Conservation (phyloP, 495 filamentous ascomycete species). For the Astrocystis sublimbata region DNA sequence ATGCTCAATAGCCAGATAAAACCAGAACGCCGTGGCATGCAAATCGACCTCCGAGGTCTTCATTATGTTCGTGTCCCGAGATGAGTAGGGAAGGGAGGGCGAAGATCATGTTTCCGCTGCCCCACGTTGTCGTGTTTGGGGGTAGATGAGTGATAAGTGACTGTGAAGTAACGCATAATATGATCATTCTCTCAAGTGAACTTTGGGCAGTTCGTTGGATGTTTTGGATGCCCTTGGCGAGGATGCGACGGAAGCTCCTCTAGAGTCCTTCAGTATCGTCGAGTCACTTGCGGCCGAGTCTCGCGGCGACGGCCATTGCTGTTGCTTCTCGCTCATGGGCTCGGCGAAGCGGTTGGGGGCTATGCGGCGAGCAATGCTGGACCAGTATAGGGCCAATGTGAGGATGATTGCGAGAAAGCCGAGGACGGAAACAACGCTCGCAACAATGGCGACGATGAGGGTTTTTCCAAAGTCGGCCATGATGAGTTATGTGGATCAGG, state of each 20-base stretch:
- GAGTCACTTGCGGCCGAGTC: slow-evolving; percentile 18
- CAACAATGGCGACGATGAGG: slow-evolving; percentile 29
- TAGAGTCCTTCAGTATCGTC: not conserved
- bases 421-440: slow-evolving; percentile 20
- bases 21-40: slow-evolving; percentile 7
- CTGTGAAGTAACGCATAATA: not conserved
- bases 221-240: slow-evolving; percentile 29
- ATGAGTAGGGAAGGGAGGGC: not conserved
- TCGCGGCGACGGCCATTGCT: slow-evolving; percentile 32
- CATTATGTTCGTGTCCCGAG: not conserved
- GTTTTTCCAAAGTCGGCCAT: slow-evolving; percentile 29
- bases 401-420: slow-evolving; percentile 19
- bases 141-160: not conserved
- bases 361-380: slow-evolving; percentile 23
- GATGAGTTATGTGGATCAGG: not conserved
- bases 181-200: not conserved
- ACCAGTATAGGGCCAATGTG: slow-evolving; percentile 32
- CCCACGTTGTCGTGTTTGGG: not conserved
- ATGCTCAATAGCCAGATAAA: slow-evolving; percentile 1
- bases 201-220: slow-evolving; percentile 19
- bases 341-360: slow-evolving; percentile 22
- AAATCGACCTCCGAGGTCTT: not conserved
- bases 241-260: slow-evolving; percentile 9
- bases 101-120: not conserved
- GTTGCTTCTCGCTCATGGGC: slow-evolving; percentile 25